Evolutionary conservation across 495 filamentous ascomycete species (phyloP), one percentile per base, ranked within the genome.

Genomic region (Parathielavia appendiculata): DNA sequence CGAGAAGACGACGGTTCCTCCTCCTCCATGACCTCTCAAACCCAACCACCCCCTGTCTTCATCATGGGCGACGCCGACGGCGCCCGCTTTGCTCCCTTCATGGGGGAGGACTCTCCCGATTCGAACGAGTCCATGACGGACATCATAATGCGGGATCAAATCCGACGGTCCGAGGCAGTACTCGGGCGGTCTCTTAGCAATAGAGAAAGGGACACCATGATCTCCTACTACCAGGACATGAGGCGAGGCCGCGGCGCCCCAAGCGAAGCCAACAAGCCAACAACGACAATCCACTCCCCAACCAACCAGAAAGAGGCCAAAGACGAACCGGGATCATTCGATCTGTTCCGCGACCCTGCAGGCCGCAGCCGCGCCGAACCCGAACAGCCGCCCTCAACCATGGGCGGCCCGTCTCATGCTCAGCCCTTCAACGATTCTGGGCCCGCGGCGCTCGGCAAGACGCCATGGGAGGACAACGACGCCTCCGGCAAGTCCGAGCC

Each of bases 91-190:
- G 35, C 54, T 5, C 54, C 44, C 1, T 55, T 46, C 26, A 5
- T 17, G 19, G 44, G 17, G 54, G 32, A 14, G 7, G 14, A 3
- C 20, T 2, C 6, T 16, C 44, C 11, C 13, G 11, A 12, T 1
- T 34, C 35, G 2, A 22, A 16, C 16, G 54, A 56, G 34, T 20
- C 45, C 1, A 13, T 17, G n/a, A 13, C 44, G 1, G 54, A 57
- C 35, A 1, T 50, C 35, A 32, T 43, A 7, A 14, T 11, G 20
- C 20, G 45, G 11, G 54, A 57, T 35, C 54, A 57, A 35, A 57
- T 57, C 44, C 8, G 20, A n/a, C 19, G 54, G 46, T 30, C 4
- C 22, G 35, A 50, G 45, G 17, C 17, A 8, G 8, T 57, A 3
- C 20, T 26, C 2, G 45, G 11, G 2, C 44, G 36, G 14, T 9